Evolutionary conservation across 2,329 filamentous ascomycete species (phyloP).

Genomic region (Zasmidium cellare): DNA sequence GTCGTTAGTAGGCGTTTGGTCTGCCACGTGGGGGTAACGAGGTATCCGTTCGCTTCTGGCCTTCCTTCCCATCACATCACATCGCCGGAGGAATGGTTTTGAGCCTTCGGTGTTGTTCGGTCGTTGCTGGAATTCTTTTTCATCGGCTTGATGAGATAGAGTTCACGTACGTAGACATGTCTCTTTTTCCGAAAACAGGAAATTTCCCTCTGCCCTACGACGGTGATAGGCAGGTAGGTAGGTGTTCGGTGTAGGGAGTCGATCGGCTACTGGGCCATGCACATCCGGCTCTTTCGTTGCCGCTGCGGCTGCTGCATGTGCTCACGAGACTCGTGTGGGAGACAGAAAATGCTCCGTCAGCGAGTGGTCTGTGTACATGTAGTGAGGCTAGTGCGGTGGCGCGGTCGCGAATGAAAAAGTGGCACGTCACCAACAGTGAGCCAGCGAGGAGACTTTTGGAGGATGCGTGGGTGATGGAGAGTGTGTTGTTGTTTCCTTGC

Average conservation of each 20-base stretch:
- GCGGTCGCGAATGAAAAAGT: conserved; percentile 1
- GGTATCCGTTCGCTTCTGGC: background rate
- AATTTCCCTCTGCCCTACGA: background rate
- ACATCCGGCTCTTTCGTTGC: background rate
- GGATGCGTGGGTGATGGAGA: background rate
- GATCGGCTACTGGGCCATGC: background rate
- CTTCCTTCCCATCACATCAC: too few species aligned
- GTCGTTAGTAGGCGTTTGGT: too few species aligned
- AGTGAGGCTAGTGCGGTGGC: background rate
- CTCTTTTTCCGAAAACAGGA: background rate
- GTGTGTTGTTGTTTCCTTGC: background rate
- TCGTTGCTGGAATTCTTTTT: background rate
- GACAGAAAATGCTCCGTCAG: too few species aligned
- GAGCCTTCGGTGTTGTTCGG: background rate
- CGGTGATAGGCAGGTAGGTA: background rate
- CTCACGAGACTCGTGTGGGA: background rate
- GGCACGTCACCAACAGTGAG: background rate
- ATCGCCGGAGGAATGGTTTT: too few species aligned
- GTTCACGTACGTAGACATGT: too few species aligned
- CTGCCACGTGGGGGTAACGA: background rate
- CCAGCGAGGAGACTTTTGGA: background rate
- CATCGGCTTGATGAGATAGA: too few species aligned
- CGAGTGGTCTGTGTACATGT: too few species aligned
- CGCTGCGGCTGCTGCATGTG: background rate
- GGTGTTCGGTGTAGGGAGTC: background rate